These are phyloP conservation scores for Mixia osmundae DNA, from an alignment of 1,284 basidiomycete species.

Conservation along the genomic window DNA sequence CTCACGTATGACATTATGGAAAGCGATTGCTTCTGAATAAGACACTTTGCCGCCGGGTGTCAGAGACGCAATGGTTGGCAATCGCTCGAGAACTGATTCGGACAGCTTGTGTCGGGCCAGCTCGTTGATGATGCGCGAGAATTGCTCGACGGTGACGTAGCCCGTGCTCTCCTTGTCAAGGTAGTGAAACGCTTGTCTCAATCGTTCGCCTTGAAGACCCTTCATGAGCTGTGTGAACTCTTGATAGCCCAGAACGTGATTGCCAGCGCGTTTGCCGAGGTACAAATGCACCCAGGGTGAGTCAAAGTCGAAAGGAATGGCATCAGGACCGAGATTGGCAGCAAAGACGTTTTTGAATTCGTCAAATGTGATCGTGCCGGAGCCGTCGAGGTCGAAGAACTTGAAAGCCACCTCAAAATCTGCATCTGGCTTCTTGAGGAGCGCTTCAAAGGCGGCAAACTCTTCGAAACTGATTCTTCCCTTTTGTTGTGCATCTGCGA, in stretches of 20 bases:
- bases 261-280: slow-evolving; percentile 65
- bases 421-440: slow-evolving; percentile 34
- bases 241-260: slow-evolving; percentile 71
- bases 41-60: slow-evolving; percentile 69
- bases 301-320: slow-evolving; percentile 85
- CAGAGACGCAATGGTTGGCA: slow-evolving; percentile 68
- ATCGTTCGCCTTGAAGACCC: slow-evolving; percentile 77
- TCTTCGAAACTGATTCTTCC: slow-evolving; percentile 79
- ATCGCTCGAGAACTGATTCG: slow-evolving; percentile 60
- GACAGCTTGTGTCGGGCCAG: slow-evolving; percentile 86
- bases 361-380: slow-evolving; percentile 68
- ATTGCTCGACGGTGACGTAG: slow-evolving; percentile 72
- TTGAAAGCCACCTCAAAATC: slow-evolving; percentile 46
- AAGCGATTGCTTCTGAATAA: slow-evolving; percentile 83
- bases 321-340: slow-evolving; percentile 48
- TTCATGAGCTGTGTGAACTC: slow-evolving; percentile 95
- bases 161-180: slow-evolving; percentile 71
- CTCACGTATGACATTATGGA: slow-evolving; percentile 61
- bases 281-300: slow-evolving; percentile 88
- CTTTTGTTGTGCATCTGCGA: slow-evolving; percentile 54
- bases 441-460: slow-evolving; percentile 74
- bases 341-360: slow-evolving; percentile 80
- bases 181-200: slow-evolving; percentile 76
- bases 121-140: slow-evolving; percentile 83
- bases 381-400: slow-evolving; percentile 77